Evolutionary conservation across 2,329 filamentous ascomycete genomes (phyloP), one percentile per base, ranked within the genome.

Genomic region (Harringtonia lauricola): DNA sequence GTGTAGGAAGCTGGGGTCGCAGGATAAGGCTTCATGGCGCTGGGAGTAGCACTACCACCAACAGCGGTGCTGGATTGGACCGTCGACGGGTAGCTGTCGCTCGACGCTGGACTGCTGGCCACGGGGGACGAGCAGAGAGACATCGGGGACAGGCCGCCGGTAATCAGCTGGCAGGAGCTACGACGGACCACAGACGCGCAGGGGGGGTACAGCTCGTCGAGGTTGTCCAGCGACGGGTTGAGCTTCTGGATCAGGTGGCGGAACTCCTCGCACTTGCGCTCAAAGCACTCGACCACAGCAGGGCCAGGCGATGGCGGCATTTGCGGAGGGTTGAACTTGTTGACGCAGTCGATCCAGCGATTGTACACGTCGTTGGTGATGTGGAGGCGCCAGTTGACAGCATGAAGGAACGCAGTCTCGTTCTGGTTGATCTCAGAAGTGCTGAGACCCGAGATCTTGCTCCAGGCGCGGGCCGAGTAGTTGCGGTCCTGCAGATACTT

Each of bases 401-500:
- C 86, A 48, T 83, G 68, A 38, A 98, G 74, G 60, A 96, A 98
- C 17, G 86, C 81, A 62, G 94, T 83, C 66, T 98, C 92, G 61
- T 96, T 96, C 58, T 88, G 83, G 64, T 96, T 96, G 64, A 98
- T 96, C 65, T 98, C 92, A 45, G 77, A 71, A 4, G 88, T 89
- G 59, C 86, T 87, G 45, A 98, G 71, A n/a, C 92, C 92, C 17
- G 92, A 96, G 54, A 98, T 98, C 71, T 95, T 96, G 64, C 90
- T 96, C 92, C 92, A 98, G 35, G 92, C 92, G 44, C 90, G 82
- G 39, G 92, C 88, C 14, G 92, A 96, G 65, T 94, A 98, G 66
- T 96, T 98, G 54, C 90, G 83, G 61, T 98, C 92, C 64, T 98
- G 92, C 38, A 98, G 71, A 60, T 96, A 98, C 68, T 98, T 98